Conservation (phyloP, 1,284 basidiomycete species). For the Apiotrichum gamsii region DNA sequence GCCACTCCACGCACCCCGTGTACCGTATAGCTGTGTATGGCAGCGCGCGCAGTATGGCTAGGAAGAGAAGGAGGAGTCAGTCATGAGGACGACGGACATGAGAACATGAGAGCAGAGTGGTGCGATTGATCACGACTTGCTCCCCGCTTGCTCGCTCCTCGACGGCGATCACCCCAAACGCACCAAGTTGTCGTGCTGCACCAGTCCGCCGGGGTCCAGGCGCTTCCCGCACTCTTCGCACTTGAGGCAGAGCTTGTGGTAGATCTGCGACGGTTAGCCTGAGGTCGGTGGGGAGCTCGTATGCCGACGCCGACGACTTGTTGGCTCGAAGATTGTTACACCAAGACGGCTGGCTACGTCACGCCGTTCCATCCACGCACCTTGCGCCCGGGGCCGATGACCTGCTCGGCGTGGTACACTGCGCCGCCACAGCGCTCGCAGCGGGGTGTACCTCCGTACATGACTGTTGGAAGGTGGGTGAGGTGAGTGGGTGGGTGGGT, state of each 20-base stretch:
- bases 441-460: conserved; percentile 37
- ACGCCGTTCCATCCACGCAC: conserved; percentile 21
- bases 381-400: conserved; percentile 45
- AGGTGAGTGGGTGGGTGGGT: neutral
- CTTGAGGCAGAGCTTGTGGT: conserved; percentile 49
- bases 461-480: neutral
- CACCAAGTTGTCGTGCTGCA: conserved; percentile 46
- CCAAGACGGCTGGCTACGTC: too few species aligned
- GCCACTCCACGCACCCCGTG: conserved; percentile 38
- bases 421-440: conserved; percentile 41
- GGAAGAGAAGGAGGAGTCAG: too few species aligned
- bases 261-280: conserved; percentile 45
- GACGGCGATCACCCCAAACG: conserved; percentile 13
- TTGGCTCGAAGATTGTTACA: too few species aligned
- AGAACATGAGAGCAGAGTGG: too few species aligned
- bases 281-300: too few species aligned
- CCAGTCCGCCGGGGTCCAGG: conserved; percentile 43
- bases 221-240: conserved; percentile 46
- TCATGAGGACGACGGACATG: too few species aligned
- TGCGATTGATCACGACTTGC: too few species aligned
- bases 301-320: too few species aligned
- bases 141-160: too few species aligned
- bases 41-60: conserved; percentile 45
- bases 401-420: conserved; percentile 48
- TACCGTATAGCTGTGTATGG: conserved; percentile 43